Percentiles rank a stretch among this genome's conserved stretches.
Evolutionary conservation across 176 grass and related monocot genomes (phyloP).

Genomic region (Lolium perenne): DNA sequence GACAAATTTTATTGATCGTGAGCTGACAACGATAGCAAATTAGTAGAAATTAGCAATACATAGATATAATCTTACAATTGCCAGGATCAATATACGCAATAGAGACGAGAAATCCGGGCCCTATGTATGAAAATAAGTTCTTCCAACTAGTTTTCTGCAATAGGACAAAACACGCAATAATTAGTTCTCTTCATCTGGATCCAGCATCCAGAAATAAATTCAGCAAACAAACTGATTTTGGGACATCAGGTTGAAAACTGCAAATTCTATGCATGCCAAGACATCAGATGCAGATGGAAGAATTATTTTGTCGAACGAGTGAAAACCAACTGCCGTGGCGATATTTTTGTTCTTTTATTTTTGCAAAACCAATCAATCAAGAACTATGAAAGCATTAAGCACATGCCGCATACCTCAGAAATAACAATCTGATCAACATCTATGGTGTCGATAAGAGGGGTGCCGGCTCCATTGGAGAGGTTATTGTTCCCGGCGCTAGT

Average conservation of each 20-base stretch:
- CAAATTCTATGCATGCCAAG: background rate
- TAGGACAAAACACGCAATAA: slow-evolving; percentile 25
- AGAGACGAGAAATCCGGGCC: slow-evolving; percentile 96
- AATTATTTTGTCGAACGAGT: slow-evolving; percentile 32
- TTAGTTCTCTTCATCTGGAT: slow-evolving; percentile 38
- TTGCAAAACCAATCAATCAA: background rate
- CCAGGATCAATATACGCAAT: slow-evolving; percentile 99
- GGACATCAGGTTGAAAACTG: background rate
- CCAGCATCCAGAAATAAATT: background rate
- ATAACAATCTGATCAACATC: slow-evolving; percentile 90
- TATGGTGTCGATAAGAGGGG: slow-evolving; percentile 81
- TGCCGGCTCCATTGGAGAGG: slow-evolving; percentile 55
- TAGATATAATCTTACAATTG: slow-evolving; percentile 70
- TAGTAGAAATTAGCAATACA: slow-evolving; percentile 18
- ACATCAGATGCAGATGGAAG: slow-evolving; percentile 18
- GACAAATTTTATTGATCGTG: slow-evolving; percentile 25
- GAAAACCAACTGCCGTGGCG: background rate
- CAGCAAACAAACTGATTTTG: background rate
- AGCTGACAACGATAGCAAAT: slow-evolving; percentile 18
- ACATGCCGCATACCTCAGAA: slow-evolving; percentile 67
- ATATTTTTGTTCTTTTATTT: background rate
- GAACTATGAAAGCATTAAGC: background rate
- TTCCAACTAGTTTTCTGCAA: slow-evolving; percentile 93
- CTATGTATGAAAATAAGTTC: slow-evolving; percentile 88
- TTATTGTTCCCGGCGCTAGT: slow-evolving; percentile 46